These are phyloP conservation scores for Hymenoscyphus occultus DNA, from an alignment of 2,329 filamentous ascomycete species.

Conservation along the genomic window DNA sequence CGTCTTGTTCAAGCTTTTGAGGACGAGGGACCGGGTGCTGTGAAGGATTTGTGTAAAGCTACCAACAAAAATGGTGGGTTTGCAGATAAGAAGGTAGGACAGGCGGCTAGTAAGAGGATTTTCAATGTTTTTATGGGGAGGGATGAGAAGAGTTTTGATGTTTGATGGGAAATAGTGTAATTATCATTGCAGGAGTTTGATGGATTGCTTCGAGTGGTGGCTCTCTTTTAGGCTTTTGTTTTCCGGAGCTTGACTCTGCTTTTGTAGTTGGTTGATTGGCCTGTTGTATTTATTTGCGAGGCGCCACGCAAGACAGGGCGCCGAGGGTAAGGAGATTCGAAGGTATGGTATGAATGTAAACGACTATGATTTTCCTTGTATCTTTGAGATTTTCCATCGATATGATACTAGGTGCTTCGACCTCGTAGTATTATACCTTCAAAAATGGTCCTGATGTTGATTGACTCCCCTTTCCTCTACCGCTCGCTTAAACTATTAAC, in stretches of 20 bases:
- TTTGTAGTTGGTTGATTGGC: background rate
- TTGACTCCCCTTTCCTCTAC: too few relatives aligned
- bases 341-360: background rate
- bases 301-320: too few relatives aligned
- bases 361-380: background rate
- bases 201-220: background rate
- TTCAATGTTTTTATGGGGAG: slow-evolving; percentile 57
- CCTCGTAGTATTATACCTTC: too few relatives aligned
- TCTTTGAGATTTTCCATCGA: background rate
- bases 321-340: background rate
- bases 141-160: slow-evolving; percentile 41
- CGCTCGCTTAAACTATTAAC: too few relatives aligned
- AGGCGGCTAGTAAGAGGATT: slow-evolving; percentile 56
- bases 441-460: too few relatives aligned
- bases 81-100: slow-evolving; percentile 54
- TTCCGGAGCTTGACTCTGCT: background rate
- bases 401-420: too few relatives aligned
- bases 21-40: slow-evolving; percentile 54
- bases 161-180: slow-evolving; percentile 15
- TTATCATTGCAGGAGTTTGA: background rate
- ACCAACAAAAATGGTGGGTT: slow-evolving; percentile 55
- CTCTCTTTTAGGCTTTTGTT: background rate
- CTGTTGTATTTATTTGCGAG: background rate
- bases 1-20: slow-evolving; percentile 56
- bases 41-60: slow-evolving; percentile 60